These are phyloP conservation scores for Onygenales sp. DNA, from an alignment of 2,329 filamentous ascomycete genomes.

Conservation along the genomic window DNA sequence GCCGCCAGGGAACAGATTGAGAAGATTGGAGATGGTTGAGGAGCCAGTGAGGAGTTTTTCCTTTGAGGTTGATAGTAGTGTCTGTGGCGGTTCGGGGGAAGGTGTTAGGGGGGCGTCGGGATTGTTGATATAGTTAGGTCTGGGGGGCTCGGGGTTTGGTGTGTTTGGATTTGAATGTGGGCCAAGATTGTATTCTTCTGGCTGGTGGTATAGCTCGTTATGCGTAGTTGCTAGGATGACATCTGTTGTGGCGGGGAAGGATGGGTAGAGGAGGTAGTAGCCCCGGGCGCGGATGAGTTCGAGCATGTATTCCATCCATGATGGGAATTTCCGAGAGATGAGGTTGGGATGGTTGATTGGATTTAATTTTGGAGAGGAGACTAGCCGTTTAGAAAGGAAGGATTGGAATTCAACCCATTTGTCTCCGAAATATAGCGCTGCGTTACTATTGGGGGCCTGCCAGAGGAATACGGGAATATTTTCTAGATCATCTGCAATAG, in stretches of 20 bases:
- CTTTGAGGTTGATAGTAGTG: conserved; percentile 2
- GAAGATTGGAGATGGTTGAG: conserved; percentile 40
- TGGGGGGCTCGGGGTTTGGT: not conserved
- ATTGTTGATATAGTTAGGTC: conserved; percentile 9
- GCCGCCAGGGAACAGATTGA: conserved; percentile 37
- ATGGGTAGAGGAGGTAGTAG: conserved; percentile 73
- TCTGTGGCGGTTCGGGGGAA: not conserved
- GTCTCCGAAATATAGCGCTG: conserved; percentile 70
- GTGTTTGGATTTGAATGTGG: not conserved
- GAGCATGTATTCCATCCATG: conserved; percentile 70
- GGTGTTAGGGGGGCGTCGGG: conserved; percentile 9
- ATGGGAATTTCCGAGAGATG: conserved; percentile 59
- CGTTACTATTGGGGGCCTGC: conserved; percentile 75
- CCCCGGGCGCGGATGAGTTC: conserved; percentile 67
- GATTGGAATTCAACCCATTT: conserved; percentile 81
- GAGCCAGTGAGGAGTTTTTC: conserved; percentile 24
- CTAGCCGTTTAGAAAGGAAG: conserved; percentile 59
- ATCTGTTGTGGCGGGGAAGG: conserved; percentile 38
- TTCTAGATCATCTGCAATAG: conserved; percentile 15
- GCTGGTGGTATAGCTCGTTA: conserved; percentile 60
- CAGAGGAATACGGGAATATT: conserved; percentile 60
- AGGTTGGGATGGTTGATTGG: conserved; percentile 34
- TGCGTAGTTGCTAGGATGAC: conserved; percentile 62
- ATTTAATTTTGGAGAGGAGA: conserved; percentile 11
- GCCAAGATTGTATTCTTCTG: conserved; percentile 51